Evolutionary conservation across 805 yeast genomes (phyloP), one percentile per base, ranked within the genome.

Genomic region (Helenozyma rhizophorensis): DNA sequence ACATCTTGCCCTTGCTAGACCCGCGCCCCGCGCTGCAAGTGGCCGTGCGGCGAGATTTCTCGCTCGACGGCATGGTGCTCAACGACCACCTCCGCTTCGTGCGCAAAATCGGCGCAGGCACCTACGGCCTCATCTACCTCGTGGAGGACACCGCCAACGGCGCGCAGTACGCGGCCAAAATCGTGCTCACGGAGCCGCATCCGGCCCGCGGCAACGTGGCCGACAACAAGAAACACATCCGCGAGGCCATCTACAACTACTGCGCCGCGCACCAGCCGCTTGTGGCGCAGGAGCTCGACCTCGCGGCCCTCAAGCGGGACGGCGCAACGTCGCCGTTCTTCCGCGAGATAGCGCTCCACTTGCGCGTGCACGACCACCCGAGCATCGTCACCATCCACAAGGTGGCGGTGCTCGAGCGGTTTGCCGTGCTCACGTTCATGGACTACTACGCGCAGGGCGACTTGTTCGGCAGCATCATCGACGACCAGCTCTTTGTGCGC

Each of bases 381-480:
- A 83, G 86, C 54, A 74, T 90, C 17, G 76, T 83, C 21, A 70
- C 83, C 10, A 81, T 90, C 28, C 82, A 82, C 48, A 79, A 82
- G 48, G 84, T 85, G 27, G 68, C 82, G 42, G 81, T 78, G 39
- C 67, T 77, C 12, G 74, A 72, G 31, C 58, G 68, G 23, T 32
- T 54, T 29, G 80, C 80, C 2, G 53, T 76, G 14, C 80, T 84
- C 47, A 79, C 86, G 15, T 70, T 90, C 8, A 81, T 89, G 86
- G 97, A 90, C 56, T 87, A 84, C 57, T 83, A 71, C 52, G 74
- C 80, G 16, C 84, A 82, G 45, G 95, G 94, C 31, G 98, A 90
- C 55, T 68, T 90, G 39, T 93, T 90, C 58, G 74, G 80, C 32
- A 80, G 85, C 34, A 90, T 90, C 34, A 90, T 89, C 25, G 95